These are phyloP conservation scores for Leccinum colubrinum DNA, from an alignment of 1,284 basidiomycete genomes.

Conservation along the genomic window DNA sequence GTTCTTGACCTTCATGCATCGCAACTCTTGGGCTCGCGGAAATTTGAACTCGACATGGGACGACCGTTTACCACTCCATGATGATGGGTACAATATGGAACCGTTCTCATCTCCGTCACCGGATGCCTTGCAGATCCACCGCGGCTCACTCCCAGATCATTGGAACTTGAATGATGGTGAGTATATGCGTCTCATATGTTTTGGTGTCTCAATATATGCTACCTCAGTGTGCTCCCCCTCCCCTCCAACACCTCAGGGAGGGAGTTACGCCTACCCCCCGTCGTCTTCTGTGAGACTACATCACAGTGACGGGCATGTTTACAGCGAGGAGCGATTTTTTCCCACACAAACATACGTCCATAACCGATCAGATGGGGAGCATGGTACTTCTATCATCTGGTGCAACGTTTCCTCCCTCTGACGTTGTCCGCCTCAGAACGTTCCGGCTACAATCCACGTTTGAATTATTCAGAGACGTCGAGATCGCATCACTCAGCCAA, in stretches of 20 bases:
- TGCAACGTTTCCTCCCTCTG: not conserved
- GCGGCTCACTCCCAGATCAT: conserved; percentile 5
- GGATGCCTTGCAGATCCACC: conserved; percentile 4
- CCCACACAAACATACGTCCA: not conserved
- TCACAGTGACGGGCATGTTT: conserved; percentile 1
- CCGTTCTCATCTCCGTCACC: conserved; percentile 12
- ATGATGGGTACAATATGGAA: not conserved
- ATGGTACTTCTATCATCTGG: conserved; percentile 8
- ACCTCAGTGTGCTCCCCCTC: conserved; percentile 40
- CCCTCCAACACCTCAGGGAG: conserved; percentile 27
- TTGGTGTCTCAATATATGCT: conserved; percentile 5
- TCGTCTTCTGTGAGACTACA: conserved; percentile 4
- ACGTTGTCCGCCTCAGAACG: conserved; percentile 11
- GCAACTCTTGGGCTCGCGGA: conserved; percentile 1
- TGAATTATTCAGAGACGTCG: not conserved
- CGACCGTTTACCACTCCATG: not conserved
- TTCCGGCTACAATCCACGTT: not conserved
- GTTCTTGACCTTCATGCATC: conserved; percentile 16
- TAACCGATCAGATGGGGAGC: not conserved
- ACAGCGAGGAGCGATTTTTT: conserved; percentile 1
- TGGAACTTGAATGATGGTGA: conserved; percentile 40
- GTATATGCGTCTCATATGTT: conserved; percentile 42
- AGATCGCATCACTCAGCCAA: not conserved
- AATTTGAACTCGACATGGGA: not conserved
- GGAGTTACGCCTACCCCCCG: conserved; percentile 5